Percentiles rank a stretch among this genome's conserved stretches.
Evolutionary conservation across 2,329 filamentous ascomycete genomes (phyloP).

Genomic region (Pseudogymnoascus sp.): DNA sequence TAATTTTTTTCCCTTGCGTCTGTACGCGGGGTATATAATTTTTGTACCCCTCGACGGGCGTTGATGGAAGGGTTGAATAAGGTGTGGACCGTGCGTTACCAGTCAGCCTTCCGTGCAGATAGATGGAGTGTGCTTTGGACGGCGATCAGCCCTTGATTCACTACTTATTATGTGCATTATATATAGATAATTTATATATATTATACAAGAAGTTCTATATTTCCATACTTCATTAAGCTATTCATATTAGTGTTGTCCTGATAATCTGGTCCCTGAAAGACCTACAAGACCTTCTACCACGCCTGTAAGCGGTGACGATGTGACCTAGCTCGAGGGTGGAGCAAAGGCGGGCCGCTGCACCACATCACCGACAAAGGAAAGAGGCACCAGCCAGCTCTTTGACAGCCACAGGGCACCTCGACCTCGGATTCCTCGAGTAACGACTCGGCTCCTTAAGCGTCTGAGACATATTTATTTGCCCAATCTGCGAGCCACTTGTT

Average conservation of each 20-base stretch:
- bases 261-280: neutral
- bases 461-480: neutral
- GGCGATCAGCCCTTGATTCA: neutral
- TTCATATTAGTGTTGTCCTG: neutral
- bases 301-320: neutral
- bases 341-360: neutral
- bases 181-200: neutral
- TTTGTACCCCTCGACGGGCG: neutral
- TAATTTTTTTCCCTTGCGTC: neutral
- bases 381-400: conserved; percentile 5
- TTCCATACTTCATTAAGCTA: neutral
- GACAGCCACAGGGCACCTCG: conserved; percentile 3
- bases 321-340: conserved; percentile 1
- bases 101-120: neutral
- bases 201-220: neutral
- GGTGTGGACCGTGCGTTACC: conserved; percentile 5
- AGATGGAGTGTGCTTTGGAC: neutral
- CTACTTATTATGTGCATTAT: neutral
- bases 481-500: neutral
- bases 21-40: neutral
- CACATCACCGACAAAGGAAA: conserved; percentile 7
- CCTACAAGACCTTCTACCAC: neutral
- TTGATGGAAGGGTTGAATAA: neutral
- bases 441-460: neutral
- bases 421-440: neutral